Percentiles rank a stretch among this genome's conserved stretches.
Conservation (phyloP, 768 basidiomycete species). For the Kwoniella heveanensis region DNA sequence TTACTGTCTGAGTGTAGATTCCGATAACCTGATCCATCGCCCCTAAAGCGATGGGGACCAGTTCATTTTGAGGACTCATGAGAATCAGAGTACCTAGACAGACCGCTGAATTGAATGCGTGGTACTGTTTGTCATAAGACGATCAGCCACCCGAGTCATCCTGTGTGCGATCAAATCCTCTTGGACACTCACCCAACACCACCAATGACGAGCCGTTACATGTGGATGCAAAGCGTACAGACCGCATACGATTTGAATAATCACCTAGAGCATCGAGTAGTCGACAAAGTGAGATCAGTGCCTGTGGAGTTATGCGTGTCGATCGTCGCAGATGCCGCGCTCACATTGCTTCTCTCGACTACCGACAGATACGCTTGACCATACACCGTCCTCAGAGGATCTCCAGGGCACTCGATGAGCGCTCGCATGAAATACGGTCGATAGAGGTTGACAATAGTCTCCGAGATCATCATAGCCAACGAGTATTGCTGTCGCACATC, state of each 20-base stretch:
- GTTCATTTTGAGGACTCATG: conserved; percentile 27
- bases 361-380: conserved; percentile 29
- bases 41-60: conserved; percentile 23
- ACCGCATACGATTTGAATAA: conserved; percentile 25
- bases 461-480: conserved; percentile 31
- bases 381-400: conserved; percentile 23
- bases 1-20: conserved; percentile 12
- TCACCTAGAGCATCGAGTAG: too few relatives aligned
- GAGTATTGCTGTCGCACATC: conserved; percentile 22
- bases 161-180: too few relatives aligned
- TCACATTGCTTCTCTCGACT: conserved; percentile 35
- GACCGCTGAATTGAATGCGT: conserved; percentile 39
- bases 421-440: conserved; percentile 37
- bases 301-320: neutral
- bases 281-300: neutral
- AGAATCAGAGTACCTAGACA: conserved; percentile 36
- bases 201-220: conserved; percentile 32
- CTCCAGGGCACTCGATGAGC: conserved; percentile 15
- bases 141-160: neutral
- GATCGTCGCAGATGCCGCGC: too few relatives aligned
- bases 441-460: conserved; percentile 28
- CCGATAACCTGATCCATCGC: conserved; percentile 29
- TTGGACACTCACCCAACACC: conserved; percentile 32
- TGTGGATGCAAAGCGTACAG: conserved; percentile 22
- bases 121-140: conserved; percentile 26